Conservation (phyloP, 257 asterid genomes). For the Cynanchum wilfordii region DNA sequence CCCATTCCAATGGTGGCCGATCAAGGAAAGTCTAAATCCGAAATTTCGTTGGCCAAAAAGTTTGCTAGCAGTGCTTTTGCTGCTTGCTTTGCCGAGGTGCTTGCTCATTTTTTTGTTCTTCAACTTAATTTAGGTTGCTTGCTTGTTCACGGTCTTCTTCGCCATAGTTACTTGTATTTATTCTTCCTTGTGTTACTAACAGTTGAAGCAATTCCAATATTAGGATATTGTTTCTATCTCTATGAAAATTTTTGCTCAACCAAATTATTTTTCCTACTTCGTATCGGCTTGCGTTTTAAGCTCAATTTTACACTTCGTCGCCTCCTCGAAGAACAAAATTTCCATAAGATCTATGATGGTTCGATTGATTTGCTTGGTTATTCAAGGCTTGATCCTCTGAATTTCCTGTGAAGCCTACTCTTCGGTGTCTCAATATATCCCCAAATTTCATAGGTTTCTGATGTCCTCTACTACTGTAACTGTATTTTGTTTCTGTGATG, state of each 20-base stretch:
- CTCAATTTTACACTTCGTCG: neutral
- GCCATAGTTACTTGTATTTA: neutral
- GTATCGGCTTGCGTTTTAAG: neutral
- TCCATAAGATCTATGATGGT: neutral
- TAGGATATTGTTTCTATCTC: conserved; percentile 1
- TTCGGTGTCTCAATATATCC: neutral
- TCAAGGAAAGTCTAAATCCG: conserved; percentile 62
- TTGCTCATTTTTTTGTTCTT: neutral
- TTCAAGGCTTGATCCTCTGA: neutral
- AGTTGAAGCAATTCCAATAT: neutral
- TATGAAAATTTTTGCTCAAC: neutral
- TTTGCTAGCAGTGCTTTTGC: conserved; percentile 92
- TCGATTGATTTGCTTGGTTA: neutral
- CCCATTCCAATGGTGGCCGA: conserved; percentile 42
- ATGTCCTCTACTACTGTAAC: neutral
- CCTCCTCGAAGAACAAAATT: neutral
- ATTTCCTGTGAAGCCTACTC: neutral
- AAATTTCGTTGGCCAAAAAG: conserved; percentile 77
- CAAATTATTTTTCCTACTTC: neutral
- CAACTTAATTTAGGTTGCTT: neutral
- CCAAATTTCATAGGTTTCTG: neutral
- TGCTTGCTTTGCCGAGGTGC: conserved; percentile 90
- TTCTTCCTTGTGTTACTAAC: neutral
- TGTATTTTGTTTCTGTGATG: neutral
- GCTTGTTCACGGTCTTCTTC: neutral